Percentiles rank a stretch among this genome's conserved stretches.
Evolutionary conservation across 768 basidiomycete genomes (phyloP).

Genomic region (Pleurotus giganteus): DNA sequence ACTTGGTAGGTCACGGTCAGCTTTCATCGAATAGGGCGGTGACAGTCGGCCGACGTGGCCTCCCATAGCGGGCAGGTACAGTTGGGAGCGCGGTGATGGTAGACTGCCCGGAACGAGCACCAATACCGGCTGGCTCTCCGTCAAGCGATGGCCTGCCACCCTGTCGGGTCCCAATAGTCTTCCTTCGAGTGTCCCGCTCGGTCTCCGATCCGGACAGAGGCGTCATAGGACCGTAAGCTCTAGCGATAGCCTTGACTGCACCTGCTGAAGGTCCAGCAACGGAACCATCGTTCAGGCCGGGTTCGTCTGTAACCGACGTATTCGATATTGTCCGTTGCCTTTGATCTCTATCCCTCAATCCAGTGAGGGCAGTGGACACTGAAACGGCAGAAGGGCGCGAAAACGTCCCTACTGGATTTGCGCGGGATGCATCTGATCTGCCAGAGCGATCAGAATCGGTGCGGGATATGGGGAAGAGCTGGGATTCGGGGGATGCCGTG

Average conservation of each 20-base stretch:
- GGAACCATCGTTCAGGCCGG: constrained; percentile 8
- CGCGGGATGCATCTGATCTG: constrained; percentile 39
- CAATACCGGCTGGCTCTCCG: background rate
- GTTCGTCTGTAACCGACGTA: constrained; percentile 19
- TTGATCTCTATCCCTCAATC: constrained; percentile 46
- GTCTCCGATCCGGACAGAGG: constrained; percentile 37
- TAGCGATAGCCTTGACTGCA: constrained; percentile 15
- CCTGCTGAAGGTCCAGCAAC: constrained; percentile 17
- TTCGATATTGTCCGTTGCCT: constrained; percentile 10
- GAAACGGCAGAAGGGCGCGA: constrained; percentile 58
- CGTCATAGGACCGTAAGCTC: constrained; percentile 16
- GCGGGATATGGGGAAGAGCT: constrained; percentile 35
- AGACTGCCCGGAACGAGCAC: background rate
- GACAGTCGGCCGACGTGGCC: constrained; percentile 1
- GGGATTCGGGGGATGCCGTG: constrained; percentile 39
- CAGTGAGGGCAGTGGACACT: constrained; percentile 45
- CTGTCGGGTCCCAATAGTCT: constrained; percentile 35
- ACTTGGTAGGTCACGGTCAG: background rate
- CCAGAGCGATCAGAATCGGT: constrained; percentile 46
- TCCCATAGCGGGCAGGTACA: background rate
- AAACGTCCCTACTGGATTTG: constrained; percentile 38
- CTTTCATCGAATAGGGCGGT: constrained; percentile 4
- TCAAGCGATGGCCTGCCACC: constrained; percentile 25
- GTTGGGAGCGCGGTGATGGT: constrained; percentile 1
- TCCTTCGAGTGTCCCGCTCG: constrained; percentile 48